These are phyloP conservation scores for Backusella australiensis DNA, from an alignment of 192 early-diverging fungal genomes.

Conservation along the genomic window DNA sequence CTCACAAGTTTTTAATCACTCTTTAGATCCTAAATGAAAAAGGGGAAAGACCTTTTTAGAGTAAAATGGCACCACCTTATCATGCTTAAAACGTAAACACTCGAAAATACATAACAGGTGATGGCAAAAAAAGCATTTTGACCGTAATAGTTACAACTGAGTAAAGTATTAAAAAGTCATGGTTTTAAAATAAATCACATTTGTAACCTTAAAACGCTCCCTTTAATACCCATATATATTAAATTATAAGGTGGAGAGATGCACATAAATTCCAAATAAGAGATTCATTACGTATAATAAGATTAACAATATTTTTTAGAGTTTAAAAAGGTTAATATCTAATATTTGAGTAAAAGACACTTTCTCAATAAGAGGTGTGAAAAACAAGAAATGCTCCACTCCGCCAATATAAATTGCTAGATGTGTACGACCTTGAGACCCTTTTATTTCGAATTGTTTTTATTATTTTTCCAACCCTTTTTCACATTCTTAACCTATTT, in stretches of 20 bases:
- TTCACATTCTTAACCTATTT: slow-evolving; percentile 3
- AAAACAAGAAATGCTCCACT: neutral
- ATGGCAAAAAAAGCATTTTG: neutral
- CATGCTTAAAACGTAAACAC: neutral
- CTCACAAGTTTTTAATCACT: neutral
- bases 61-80: neutral
- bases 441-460: slow-evolving; percentile 1
- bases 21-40: neutral
- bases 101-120: neutral
- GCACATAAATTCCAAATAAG: neutral
- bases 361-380: neutral
- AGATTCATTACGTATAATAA: neutral
- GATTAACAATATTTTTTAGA: neutral
- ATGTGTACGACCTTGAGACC: neutral
- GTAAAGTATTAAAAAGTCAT: neutral
- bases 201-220: neutral
- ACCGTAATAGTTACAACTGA: neutral
- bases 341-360: neutral
- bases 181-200: neutral
- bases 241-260: neutral
- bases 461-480: neutral
- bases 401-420: neutral
- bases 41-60: neutral
- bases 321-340: neutral
- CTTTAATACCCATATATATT: neutral